These are phyloP conservation scores for Stygiomarasmius scandens DNA, from an alignment of 1,284 basidiomycete genomes.

Conservation along the genomic window DNA sequence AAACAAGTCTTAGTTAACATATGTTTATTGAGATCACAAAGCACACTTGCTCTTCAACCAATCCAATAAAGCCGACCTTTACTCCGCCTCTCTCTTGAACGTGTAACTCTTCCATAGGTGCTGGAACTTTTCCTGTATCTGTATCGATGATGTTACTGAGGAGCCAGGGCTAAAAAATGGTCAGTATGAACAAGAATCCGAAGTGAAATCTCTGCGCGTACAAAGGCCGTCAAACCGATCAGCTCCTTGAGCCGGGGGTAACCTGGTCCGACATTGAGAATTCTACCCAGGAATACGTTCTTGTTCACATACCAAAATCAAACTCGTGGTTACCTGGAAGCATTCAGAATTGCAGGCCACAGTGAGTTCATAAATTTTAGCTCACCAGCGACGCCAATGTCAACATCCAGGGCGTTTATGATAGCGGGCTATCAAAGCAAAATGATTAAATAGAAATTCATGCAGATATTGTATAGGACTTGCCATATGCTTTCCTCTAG, in stretches of 20 bases:
- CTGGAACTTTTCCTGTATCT: slow-evolving; percentile 47
- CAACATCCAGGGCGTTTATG: neutral
- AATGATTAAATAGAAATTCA: neutral
- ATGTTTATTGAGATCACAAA: neutral
- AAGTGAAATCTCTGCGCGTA: no score
- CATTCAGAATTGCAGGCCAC: neutral
- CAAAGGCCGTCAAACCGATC: no score
- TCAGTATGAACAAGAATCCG: slow-evolving; percentile 18
- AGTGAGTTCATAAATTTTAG: neutral
- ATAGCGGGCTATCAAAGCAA: neutral
- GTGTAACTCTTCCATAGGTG: slow-evolving; percentile 47
- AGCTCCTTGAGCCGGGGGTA: no score
- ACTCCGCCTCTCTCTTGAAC: slow-evolving; percentile 58
- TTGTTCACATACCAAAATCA: slow-evolving; percentile 51
- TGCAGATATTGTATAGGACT: neutral
- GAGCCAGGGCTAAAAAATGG: slow-evolving; percentile 48
- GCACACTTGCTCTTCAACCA: slow-evolving; percentile 61
- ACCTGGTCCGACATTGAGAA: neutral
- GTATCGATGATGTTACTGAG: slow-evolving; percentile 58
- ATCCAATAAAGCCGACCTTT: slow-evolving; percentile 63
- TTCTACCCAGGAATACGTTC: slow-evolving; percentile 53
- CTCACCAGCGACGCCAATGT: neutral
- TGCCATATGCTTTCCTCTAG: slow-evolving; percentile 21
- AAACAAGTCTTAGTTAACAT: neutral
- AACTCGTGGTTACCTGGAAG: slow-evolving; percentile 63